Evolutionary conservation across 305 asterid genomes (phyloP).

Genomic region (Fraxinus sp.): DNA sequence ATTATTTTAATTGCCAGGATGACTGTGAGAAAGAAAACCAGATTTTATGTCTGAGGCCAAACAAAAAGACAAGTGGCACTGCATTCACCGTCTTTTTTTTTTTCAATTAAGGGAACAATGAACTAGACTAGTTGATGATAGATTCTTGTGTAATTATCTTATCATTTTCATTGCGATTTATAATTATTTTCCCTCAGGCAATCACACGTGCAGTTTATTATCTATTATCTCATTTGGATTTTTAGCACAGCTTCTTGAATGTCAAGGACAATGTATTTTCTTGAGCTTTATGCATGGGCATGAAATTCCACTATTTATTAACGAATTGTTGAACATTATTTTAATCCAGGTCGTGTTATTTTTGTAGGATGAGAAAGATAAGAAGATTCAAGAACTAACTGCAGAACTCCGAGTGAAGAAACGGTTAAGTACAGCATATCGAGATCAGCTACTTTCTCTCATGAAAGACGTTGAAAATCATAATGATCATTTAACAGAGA

Average conservation of each 20-base stretch:
- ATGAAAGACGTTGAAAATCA: conserved; percentile 69
- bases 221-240: conserved; percentile 2
- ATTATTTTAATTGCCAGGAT: neutral
- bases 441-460: conserved; percentile 62
- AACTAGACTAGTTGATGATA: neutral
- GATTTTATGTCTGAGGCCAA: neutral
- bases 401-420: conserved; percentile 70
- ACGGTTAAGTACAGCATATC: conserved; percentile 62
- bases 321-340: neutral
- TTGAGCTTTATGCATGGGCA: neutral
- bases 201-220: neutral
- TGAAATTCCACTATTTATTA: neutral
- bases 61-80: neutral
- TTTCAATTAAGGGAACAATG: neutral
- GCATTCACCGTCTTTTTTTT: neutral
- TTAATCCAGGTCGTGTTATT: conserved; percentile 16
- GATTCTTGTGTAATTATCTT: neutral
- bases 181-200: neutral
- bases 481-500: conserved; percentile 53
- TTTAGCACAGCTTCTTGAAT: conserved; percentile 8
- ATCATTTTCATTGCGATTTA: neutral
- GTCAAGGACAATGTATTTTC: neutral
- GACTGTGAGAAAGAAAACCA: neutral
- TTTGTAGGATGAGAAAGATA: conserved; percentile 71
- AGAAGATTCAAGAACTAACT: conserved; percentile 66